Conservation (phyloP, 2,329 filamentous ascomycete genomes). For the Dryadomyces sulphureus region DNA sequence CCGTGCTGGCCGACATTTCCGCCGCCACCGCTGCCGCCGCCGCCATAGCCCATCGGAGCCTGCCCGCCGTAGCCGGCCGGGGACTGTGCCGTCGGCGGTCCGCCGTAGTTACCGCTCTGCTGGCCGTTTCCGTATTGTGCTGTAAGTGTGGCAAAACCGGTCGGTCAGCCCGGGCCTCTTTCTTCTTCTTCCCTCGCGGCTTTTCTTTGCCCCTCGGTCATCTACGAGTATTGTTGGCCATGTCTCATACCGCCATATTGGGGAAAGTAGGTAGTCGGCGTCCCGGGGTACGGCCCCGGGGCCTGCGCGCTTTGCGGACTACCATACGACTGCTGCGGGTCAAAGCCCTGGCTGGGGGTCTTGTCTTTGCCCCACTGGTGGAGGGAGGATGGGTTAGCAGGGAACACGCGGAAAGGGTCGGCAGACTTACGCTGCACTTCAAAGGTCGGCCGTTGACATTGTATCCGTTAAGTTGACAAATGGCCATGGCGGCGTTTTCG, state of each 20-base stretch:
- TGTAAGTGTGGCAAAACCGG: neutral
- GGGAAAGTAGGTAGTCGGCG: slow-evolving; percentile 73
- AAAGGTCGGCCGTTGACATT: slow-evolving; percentile 92
- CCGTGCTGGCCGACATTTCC: neutral
- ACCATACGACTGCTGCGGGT: slow-evolving; percentile 50
- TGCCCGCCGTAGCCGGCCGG: slow-evolving; percentile 49
- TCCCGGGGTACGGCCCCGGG: slow-evolving; percentile 55
- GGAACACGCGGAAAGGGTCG: neutral
- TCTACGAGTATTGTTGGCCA: slow-evolving; percentile 46
- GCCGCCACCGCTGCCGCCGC: slow-evolving; percentile 40
- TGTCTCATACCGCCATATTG: slow-evolving; percentile 63
- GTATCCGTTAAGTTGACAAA: slow-evolving; percentile 95
- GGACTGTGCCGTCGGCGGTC: slow-evolving; percentile 41
- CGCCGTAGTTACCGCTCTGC: slow-evolving; percentile 47
- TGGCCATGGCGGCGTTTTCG: slow-evolving; percentile 95
- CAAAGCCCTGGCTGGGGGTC: slow-evolving; percentile 69
- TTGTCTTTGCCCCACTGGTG: slow-evolving; percentile 96
- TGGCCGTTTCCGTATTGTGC: slow-evolving; percentile 33
- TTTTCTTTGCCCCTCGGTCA: too few relatives aligned
- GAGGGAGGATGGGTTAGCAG: neutral
- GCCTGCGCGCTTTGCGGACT: slow-evolving; percentile 62
- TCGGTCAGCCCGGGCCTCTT: slow-evolving; percentile 16
- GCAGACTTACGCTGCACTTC: slow-evolving; percentile 81
- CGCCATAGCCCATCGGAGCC: slow-evolving; percentile 58
- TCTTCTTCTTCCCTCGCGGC: slow-evolving; percentile 26